Evolutionary conservation across 352 stramenopile species (phyloP).

Genomic region (Phytopythium litorale): DNA sequence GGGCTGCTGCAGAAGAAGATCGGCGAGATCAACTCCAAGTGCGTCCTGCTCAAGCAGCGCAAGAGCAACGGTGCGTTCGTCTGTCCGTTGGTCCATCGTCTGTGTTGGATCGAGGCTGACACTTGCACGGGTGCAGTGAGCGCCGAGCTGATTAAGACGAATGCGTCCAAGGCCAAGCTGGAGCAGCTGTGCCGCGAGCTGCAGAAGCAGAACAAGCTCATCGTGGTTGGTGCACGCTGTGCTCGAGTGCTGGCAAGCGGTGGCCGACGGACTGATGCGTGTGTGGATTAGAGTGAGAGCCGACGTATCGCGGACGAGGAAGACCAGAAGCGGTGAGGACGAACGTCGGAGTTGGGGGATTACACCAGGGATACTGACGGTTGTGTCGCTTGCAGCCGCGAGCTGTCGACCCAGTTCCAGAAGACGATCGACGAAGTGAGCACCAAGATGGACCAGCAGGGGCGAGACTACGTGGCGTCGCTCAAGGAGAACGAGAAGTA

Average conservation of each 20-base stretch:
- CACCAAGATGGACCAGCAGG: constrained; percentile 86
- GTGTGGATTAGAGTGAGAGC: constrained; percentile 47
- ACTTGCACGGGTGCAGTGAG: constrained; percentile 22
- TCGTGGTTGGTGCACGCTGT: constrained; percentile 35
- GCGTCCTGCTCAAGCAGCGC: constrained; percentile 70
- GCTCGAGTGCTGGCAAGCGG: not conserved
- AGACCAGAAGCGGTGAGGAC: constrained; percentile 67
- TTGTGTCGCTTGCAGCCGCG: constrained; percentile 30
- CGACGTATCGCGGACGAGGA: constrained; percentile 82
- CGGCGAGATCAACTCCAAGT: constrained; percentile 74
- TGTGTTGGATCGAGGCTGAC: not conserved
- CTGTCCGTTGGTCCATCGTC: not conserved
- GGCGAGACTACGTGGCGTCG: constrained; percentile 78
- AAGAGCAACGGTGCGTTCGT: constrained; percentile 46
- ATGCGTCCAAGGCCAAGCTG: constrained; percentile 64
- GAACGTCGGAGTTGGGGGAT: not conserved
- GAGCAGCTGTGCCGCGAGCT: constrained; percentile 83
- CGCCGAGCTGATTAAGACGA: constrained; percentile 62
- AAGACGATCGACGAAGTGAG: constrained; percentile 88
- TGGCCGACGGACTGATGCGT: not conserved
- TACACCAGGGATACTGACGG: not conserved
- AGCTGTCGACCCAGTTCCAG: constrained; percentile 77
- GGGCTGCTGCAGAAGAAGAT: constrained; percentile 79
- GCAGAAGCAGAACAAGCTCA: constrained; percentile 87
- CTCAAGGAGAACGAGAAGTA: constrained; percentile 85